These are phyloP conservation scores for Orychophragmus violaceus DNA, from an alignment of 345 rosid genomes.

Conservation along the genomic window DNA sequence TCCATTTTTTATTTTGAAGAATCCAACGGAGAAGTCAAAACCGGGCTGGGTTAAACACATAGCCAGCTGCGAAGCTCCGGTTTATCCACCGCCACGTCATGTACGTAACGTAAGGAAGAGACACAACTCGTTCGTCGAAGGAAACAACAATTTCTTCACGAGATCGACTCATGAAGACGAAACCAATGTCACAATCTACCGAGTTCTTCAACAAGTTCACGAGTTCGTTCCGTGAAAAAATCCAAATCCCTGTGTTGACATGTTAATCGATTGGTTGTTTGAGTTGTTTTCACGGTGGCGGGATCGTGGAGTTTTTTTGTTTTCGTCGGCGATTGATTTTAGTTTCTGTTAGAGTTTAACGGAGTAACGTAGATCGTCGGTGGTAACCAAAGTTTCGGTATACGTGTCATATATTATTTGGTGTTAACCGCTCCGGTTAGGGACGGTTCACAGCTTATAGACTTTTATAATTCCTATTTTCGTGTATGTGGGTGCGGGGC, in stretches of 20 bases:
- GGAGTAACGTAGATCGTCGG: slow-evolving; percentile 13
- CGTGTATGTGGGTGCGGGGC: neutral
- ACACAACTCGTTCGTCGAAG: slow-evolving; percentile 24
- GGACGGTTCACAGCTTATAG: slow-evolving; percentile 4
- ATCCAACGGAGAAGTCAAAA: slow-evolving; percentile 19
- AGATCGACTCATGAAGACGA: slow-evolving; percentile 20
- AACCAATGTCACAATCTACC: slow-evolving; percentile 19
- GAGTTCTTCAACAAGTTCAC: slow-evolving; percentile 22
- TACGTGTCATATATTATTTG: slow-evolving; percentile 12
- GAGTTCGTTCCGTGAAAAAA: slow-evolving; percentile 12
- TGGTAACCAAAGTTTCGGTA: slow-evolving; percentile 25
- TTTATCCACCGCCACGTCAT: slow-evolving; percentile 23
- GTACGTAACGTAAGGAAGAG: slow-evolving; percentile 31
- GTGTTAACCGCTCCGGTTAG: slow-evolving; percentile 10
- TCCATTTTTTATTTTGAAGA: neutral
- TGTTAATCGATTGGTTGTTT: neutral
- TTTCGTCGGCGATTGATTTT: slow-evolving; percentile 6
- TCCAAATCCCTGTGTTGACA: neutral
- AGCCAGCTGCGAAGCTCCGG: slow-evolving; percentile 23
- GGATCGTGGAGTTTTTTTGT: neutral
- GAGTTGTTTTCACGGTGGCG: neutral
- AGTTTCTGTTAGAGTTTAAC: slow-evolving; percentile 2
- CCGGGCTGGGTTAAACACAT: slow-evolving; percentile 27
- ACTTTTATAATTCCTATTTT: neutral
- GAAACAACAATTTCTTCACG: slow-evolving; percentile 9